These are phyloP conservation scores for Ceratocystis alfenasii DNA, from an alignment of 2,329 filamentous ascomycete species.

Conservation along the genomic window DNA sequence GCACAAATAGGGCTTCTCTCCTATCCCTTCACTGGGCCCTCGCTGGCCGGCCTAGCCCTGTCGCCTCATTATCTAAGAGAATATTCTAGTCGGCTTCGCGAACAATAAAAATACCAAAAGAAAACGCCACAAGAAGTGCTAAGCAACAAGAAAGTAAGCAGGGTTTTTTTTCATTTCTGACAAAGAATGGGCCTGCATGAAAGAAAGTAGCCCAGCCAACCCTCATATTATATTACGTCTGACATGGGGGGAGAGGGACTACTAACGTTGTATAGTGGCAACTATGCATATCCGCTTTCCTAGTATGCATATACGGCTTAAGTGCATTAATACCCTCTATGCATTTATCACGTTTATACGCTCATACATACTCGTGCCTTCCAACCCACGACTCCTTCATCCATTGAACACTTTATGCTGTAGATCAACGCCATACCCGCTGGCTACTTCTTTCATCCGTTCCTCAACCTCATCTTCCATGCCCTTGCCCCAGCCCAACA, in stretches of 20 bases:
- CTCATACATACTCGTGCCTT: not conserved
- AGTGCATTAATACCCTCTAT: not conserved
- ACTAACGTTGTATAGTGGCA: not conserved
- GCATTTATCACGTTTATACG: not conserved
- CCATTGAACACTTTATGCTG: slow-evolving; percentile 84
- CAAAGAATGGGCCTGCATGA: not conserved
- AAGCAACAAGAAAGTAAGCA: not conserved
- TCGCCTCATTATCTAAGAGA: not conserved
- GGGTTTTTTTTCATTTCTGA: not conserved
- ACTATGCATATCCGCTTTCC: not conserved
- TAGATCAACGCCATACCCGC: slow-evolving; percentile 82
- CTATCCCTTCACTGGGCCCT: no score
- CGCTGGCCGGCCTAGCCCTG: not conserved
- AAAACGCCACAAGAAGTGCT: not conserved
- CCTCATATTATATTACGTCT: not conserved
- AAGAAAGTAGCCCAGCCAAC: not conserved
- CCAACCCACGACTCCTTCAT: slow-evolving; percentile 30
- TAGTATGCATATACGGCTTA: not conserved
- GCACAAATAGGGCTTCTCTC: no score
- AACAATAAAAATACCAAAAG: not conserved
- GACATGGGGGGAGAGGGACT: not conserved
- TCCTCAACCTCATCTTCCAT: slow-evolving; percentile 93
- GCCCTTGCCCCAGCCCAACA: slow-evolving; percentile 61
- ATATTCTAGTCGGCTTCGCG: not conserved
- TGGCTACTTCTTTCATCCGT: slow-evolving; percentile 75